Conservation (phyloP, 352 stramenopile genomes). For the Peronospora destructor region DNA sequence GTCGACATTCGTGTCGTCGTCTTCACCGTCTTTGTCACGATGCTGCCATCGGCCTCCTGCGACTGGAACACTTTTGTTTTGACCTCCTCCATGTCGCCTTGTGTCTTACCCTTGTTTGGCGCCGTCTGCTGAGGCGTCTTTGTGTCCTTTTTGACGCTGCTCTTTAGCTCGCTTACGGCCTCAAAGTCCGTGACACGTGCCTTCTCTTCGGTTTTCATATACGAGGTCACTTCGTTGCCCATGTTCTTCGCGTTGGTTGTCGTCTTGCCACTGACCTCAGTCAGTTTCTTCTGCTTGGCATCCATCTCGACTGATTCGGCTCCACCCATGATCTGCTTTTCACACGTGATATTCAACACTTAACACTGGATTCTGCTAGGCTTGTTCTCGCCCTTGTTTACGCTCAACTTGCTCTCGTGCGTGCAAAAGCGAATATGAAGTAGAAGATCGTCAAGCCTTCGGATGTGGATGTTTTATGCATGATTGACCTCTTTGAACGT, state of each 20-base stretch:
- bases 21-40: conserved; percentile 11
- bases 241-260: conserved; percentile 6
- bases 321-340: conserved; percentile 18
- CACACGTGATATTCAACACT: conserved; percentile 19
- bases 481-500: conserved; percentile 3
- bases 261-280: conserved; percentile 9
- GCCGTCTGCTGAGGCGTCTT: conserved; percentile 14
- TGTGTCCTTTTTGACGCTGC: conserved; percentile 2
- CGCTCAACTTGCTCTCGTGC: conserved; percentile 13
- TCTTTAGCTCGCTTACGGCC: conserved; percentile 21
- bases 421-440: conserved; percentile 21
- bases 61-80: conserved; percentile 9
- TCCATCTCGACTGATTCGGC: conserved; percentile 24
- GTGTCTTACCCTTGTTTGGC: neutral
- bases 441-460: neutral
- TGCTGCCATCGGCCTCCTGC: conserved; percentile 5
- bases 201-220: conserved; percentile 1
- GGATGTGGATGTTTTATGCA: conserved; percentile 4
- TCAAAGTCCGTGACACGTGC: conserved; percentile 21
- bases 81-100: neutral
- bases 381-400: neutral
- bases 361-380: conserved; percentile 3
- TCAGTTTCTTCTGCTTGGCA: conserved; percentile 16
- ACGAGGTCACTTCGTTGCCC: conserved; percentile 3
- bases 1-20: conserved; percentile 2